Evolutionary conservation across 176 grass and related monocot genomes (phyloP), one percentile per base, ranked within the genome.

Genomic region (Poa pratensis): DNA sequence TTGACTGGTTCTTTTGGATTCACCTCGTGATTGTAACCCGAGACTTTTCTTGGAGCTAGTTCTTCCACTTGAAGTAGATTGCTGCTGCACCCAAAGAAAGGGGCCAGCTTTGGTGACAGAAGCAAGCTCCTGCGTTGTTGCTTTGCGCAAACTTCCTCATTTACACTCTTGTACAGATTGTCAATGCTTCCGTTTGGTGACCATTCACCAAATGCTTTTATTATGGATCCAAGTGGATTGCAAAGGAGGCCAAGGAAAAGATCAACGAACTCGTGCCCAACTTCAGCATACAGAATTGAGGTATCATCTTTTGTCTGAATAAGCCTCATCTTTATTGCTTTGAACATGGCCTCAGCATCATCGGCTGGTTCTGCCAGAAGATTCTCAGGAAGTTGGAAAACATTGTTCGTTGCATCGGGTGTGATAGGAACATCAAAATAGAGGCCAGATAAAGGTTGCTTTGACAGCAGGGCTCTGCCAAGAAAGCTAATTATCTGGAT

Each of bases 291-390:
- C 70, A 73, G 0, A 13, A 49, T 43, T 22, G 0, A 27, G 0
- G 43, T 27, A 1, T 5, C 22, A 46, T 73, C 70, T 0, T 73
- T 73, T 15, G 69, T 0, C 0, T 46, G 69, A 45, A 88, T 42
- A 60, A 88, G 4, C 45, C 26, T 72, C 22, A 84, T 72, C 69
- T 72, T 72, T 43, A 72, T 72, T 24, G 40, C 5, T 0, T 20
- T 46, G 40, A 72, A 72, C 16, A n/a, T 19, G 9, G 66, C 2
- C 18, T 39, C 62, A 5, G 64, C 3, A 30, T 67, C 64, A 67
- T 35, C 64, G 34, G 16, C 1, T 5, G 17, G 16, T 67, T 67
- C 30, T 35, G 1, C 28, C 2, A 32, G 0, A 0, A 34, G 30
- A 35, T 67, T 67, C 15, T 35, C 16, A 0, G 7, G 16, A 35